Evolutionary conservation across 1,284 basidiomycete genomes (phyloP).

Genomic region (Boletus semigastroideus): DNA sequence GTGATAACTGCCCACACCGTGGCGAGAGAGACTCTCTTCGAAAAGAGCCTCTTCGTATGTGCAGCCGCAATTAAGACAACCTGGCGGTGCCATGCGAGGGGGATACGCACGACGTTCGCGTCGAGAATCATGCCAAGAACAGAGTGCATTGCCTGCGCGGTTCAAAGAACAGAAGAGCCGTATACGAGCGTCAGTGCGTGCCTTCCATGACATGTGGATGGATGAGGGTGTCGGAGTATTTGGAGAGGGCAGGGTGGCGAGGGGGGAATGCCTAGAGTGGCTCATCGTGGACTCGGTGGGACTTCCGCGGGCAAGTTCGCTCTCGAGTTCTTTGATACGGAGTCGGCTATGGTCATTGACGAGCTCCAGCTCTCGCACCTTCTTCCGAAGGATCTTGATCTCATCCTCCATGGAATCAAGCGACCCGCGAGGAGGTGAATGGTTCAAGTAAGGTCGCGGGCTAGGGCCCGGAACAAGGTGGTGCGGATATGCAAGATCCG

Average conservation of each 20-base stretch:
- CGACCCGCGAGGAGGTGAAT: conserved; percentile 26
- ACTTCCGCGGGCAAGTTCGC: conserved; percentile 38
- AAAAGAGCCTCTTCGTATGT: conserved; percentile 79
- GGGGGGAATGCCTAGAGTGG: conserved; percentile 20
- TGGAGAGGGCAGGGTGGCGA: conserved; percentile 13
- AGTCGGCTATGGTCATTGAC: conserved; percentile 45
- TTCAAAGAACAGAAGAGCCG: conserved; percentile 77
- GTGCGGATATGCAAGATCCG: conserved; percentile 26
- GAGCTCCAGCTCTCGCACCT: conserved; percentile 46
- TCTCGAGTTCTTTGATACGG: conserved; percentile 48
- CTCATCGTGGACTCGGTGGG: conserved; percentile 26
- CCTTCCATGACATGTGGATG: conserved; percentile 58
- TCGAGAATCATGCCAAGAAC: conserved; percentile 84
- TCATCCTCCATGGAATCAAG: conserved; percentile 39
- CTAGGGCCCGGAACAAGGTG: conserved; percentile 21
- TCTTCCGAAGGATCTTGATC: conserved; percentile 38
- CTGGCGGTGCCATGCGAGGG: conserved; percentile 75
- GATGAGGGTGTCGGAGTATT: conserved; percentile 43
- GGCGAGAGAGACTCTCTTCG: conserved; percentile 76
- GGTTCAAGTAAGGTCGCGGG: conserved; percentile 24
- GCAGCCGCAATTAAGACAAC: conserved; percentile 80
- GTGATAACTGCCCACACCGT: conserved; percentile 74
- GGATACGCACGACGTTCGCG: conserved; percentile 74
- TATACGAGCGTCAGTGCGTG: conserved; percentile 66
- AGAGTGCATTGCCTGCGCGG: conserved; percentile 80